Percentiles rank a stretch among this genome's conserved stretches.
These are phyloP conservation scores for Candolleomyces aberdarensis DNA, from an alignment of 768 basidiomycete genomes.

Conservation along the genomic window DNA sequence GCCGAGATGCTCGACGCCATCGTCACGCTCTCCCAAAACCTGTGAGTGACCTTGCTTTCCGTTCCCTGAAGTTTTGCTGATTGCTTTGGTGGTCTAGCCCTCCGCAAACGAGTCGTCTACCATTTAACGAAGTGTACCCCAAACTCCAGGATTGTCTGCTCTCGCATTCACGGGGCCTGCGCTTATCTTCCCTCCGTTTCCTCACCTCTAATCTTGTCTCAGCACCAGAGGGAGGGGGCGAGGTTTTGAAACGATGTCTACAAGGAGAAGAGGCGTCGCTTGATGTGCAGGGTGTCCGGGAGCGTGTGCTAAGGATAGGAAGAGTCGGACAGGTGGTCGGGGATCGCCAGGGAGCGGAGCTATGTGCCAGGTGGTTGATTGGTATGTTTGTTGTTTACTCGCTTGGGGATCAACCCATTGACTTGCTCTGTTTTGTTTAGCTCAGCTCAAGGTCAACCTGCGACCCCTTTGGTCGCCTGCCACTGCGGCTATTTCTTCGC, in stretches of 20 bases:
- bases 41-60: slow-evolving; percentile 37
- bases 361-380: slow-evolving; percentile 70
- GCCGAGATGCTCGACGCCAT: slow-evolving; percentile 53
- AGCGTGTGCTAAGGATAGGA: slow-evolving; percentile 76
- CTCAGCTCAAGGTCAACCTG: slow-evolving; percentile 91
- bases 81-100: slow-evolving; percentile 16
- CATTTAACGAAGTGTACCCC: slow-evolving; percentile 51
- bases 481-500: slow-evolving; percentile 58
- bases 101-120: slow-evolving; percentile 21
- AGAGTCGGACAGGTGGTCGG: slow-evolving; percentile 64
- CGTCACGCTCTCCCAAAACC: slow-evolving; percentile 29
- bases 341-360: slow-evolving; percentile 55
- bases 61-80: neutral
- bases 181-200: slow-evolving; percentile 63
- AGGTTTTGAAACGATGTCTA: slow-evolving; percentile 63
- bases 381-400: slow-evolving; percentile 38
- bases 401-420: neutral
- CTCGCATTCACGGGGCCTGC: slow-evolving; percentile 68
- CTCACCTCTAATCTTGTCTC: slow-evolving; percentile 52
- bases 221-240: slow-evolving; percentile 39
- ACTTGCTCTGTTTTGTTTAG: slow-evolving; percentile 28
- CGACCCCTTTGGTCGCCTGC: slow-evolving; percentile 89
- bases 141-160: slow-evolving; percentile 53
- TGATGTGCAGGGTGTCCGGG: slow-evolving; percentile 78
- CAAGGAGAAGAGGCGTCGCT: slow-evolving; percentile 80